Conservation (phyloP, 352 stramenopile genomes). For the Pythium monospermum region DNA sequence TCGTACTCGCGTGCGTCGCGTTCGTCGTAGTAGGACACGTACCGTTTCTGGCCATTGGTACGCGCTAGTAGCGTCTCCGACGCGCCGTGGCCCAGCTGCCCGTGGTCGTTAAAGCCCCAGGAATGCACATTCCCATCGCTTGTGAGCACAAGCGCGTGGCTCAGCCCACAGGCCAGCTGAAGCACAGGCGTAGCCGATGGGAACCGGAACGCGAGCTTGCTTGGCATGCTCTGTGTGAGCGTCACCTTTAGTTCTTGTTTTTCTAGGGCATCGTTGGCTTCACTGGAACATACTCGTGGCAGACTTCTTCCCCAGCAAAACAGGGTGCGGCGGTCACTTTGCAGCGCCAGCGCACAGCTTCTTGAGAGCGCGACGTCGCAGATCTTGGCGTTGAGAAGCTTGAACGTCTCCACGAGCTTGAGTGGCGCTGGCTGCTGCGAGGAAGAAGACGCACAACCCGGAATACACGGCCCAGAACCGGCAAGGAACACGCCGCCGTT, state of each 20-base stretch:
- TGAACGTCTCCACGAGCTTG: slow-evolving; percentile 41
- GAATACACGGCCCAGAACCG: slow-evolving; percentile 41
- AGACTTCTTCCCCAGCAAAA: slow-evolving; percentile 54
- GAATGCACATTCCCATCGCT: slow-evolving; percentile 56
- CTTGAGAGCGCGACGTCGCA: slow-evolving; percentile 28
- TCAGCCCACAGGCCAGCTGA: slow-evolving; percentile 43
- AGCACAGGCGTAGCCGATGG: slow-evolving; percentile 13
- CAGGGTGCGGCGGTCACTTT: slow-evolving; percentile 35
- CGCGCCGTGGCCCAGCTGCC: slow-evolving; percentile 62
- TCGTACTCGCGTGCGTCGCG: slow-evolving; percentile 36
- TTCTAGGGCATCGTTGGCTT: slow-evolving; percentile 14
- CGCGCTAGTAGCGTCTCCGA: slow-evolving; percentile 39
- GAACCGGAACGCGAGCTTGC: slow-evolving; percentile 30
- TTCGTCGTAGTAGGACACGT: slow-evolving; percentile 48
- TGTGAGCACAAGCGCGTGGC: slow-evolving; percentile 50
- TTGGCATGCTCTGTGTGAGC: slow-evolving; percentile 20
- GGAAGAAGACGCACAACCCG: not conserved
- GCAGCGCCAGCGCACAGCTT: slow-evolving; percentile 41
- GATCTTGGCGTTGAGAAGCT: slow-evolving; percentile 34
- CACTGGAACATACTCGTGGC: slow-evolving; percentile 34
- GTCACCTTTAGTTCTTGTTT: no score
- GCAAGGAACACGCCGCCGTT: slow-evolving; percentile 56
- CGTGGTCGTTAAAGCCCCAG: slow-evolving; percentile 78
- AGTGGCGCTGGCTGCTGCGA: slow-evolving; percentile 17
- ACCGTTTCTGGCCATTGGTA: slow-evolving; percentile 28